Base-by-base conservation (phyloP, 805 yeast genomes). In the Lachancea cidri region DNA sequence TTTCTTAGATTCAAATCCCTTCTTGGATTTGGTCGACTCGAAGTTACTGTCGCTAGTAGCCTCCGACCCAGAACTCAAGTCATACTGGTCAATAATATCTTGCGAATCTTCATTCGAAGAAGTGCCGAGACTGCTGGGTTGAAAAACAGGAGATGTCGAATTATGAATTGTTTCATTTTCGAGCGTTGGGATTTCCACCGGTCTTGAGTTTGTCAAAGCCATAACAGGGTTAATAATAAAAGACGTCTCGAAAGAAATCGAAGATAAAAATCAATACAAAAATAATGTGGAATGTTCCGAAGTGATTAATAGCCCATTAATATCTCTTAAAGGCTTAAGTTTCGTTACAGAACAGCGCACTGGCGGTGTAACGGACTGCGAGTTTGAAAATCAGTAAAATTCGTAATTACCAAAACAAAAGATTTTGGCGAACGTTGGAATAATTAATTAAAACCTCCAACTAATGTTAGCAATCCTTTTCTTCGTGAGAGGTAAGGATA, bases 131-230 rank as follows among this genome's bases (percentile, higher is more conserved):
- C 59, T 44, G 41, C 54, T 54, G 18, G 62, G 57, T 35, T 57
- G 60, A 31, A 60, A 61, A 19, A 60, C 51, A 6, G 65, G 66
- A 5, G 64, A 61, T 5, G 57, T 53, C n/a, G 53, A 50, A 35
- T 60, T 62, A 37, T 57, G 58, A 5, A 62, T 44, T 5, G 58
- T 39, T 31, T 59, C 66, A 42, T 54, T 56, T 37, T 67, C 71
- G 42, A 64, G 58, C 20, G 60, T 55, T 31, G 80, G 75, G 51
- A 77, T 66, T 27, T 72, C 75, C 39, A 76, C 69, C 19, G 83
- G 83, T 70, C 82, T 76, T 68, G 81, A 73, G 57, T 78, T 80
- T 46, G 84, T 78, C 65, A 78, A 70, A 43, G 84, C 84, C 84
- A 78, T 78, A 35, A 29, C 33, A 29, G 17, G 14, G 17, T 29